Percentiles rank a stretch among this genome's conserved stretches.
Conservation (phyloP, 129 eudicot genomes). For the Helichrysum umbraculigerum region DNA sequence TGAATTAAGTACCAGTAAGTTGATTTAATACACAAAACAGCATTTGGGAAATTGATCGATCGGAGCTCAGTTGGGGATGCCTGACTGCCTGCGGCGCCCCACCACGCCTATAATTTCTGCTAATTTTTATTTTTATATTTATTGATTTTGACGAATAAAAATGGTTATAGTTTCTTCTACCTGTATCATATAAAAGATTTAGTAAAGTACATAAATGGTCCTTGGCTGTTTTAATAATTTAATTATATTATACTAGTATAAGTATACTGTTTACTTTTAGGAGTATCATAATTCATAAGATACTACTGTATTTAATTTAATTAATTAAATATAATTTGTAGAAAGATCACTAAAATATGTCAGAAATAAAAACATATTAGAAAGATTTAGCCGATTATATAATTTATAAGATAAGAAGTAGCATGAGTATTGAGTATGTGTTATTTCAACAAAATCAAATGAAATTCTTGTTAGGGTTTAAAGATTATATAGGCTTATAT, state of each 20-base stretch:
- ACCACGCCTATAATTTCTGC: slow-evolving; percentile 13
- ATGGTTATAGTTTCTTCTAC: background rate
- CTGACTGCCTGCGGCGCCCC: slow-evolving; percentile 37
- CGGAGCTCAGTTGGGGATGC: slow-evolving; percentile 32
- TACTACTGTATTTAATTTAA: no score
- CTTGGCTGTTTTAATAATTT: no score
- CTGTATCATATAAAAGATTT: no score
- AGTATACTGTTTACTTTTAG: no score
- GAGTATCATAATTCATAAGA: no score
- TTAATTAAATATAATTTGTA: no score
- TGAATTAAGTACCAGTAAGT: slow-evolving; percentile 18
- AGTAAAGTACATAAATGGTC: background rate
- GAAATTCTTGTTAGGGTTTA: background rate
- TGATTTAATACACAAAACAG: slow-evolving; percentile 32
- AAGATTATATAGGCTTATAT: background rate
- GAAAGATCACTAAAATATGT: no score
- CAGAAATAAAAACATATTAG: no score
- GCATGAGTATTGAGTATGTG: background rate
- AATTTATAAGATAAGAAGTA: no score
- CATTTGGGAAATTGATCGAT: slow-evolving; percentile 33
- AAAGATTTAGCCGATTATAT: no score
- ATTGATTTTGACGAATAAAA: background rate
- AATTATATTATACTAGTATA: no score
- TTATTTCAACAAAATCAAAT: background rate
- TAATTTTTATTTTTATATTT: background rate